A percentile compares a stretch with the other conserved stretches of the same genome.
Evolutionary conservation across 2,329 filamentous ascomycete genomes (phyloP).

Genomic region (Torrubiella hemipterigena): DNA sequence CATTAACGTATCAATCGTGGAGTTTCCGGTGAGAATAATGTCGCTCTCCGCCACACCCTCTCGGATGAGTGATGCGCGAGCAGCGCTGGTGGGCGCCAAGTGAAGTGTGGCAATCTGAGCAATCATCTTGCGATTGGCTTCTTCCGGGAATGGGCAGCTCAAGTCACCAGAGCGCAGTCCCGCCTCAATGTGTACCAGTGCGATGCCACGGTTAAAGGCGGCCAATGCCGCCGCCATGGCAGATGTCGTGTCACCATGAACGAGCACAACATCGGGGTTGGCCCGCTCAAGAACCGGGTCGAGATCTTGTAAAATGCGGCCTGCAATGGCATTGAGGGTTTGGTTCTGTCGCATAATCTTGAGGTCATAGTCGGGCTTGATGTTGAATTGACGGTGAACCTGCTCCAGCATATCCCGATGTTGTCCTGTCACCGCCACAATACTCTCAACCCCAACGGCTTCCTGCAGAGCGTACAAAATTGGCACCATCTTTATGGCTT

Average conservation of each 20-base stretch:
- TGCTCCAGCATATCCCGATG: background rate
- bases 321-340: background rate
- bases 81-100: background rate
- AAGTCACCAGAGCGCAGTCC: background rate
- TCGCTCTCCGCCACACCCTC: background rate
- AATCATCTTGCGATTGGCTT: background rate
- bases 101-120: background rate
- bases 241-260: background rate
- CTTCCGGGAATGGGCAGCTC: background rate
- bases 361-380: background rate
- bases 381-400: background rate
- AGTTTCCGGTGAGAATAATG: background rate
- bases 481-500: background rate
- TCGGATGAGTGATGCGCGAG: background rate
- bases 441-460: background rate
- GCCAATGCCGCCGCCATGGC: background rate
- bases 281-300: background rate
- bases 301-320: background rate
- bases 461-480: background rate
- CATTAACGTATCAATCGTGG: background rate
- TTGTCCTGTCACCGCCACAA: background rate
- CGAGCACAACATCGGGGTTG: background rate
- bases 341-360: background rate
- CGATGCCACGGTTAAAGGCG: background rate
- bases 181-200: background rate